Evolutionary conservation across 176 grass and related monocot genomes (phyloP).

Genomic region (Puccinellia tenuiflora): DNA sequence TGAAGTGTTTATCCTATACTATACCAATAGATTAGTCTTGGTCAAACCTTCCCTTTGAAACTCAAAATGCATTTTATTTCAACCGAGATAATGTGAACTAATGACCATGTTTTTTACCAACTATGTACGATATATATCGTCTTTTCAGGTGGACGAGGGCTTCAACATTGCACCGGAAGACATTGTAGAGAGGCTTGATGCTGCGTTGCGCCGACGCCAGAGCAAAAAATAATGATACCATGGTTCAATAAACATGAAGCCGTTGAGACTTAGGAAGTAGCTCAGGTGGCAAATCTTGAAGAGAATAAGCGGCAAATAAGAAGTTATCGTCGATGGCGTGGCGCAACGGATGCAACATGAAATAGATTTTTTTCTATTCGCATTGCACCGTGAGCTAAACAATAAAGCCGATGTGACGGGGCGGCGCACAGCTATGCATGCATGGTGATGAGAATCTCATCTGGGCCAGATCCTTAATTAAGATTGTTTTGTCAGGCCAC

Average conservation of each 20-base stretch:
- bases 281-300: no score
- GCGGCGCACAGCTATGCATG: no score
- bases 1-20: no score
- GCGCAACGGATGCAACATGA: no score
- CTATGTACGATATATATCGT: neutral
- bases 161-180: conserved; percentile 16
- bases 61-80: neutral
- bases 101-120: neutral
- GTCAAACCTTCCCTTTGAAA: neutral
- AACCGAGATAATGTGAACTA: neutral
- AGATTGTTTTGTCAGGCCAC: neutral
- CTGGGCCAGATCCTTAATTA: neutral
- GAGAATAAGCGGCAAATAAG: no score
- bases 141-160: conserved; percentile 5
- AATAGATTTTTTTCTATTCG: neutral
- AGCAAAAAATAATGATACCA: neutral
- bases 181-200: neutral
- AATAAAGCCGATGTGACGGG: neutral
- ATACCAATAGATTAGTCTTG: no score
- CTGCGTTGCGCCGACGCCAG: neutral
- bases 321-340: no score
- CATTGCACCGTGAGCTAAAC: no score
- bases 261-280: neutral
- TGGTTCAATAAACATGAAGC: neutral
- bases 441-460: no score